Evolutionary conservation across 2,329 filamentous ascomycete genomes (phyloP).

Genomic region (Venturia asperata): DNA sequence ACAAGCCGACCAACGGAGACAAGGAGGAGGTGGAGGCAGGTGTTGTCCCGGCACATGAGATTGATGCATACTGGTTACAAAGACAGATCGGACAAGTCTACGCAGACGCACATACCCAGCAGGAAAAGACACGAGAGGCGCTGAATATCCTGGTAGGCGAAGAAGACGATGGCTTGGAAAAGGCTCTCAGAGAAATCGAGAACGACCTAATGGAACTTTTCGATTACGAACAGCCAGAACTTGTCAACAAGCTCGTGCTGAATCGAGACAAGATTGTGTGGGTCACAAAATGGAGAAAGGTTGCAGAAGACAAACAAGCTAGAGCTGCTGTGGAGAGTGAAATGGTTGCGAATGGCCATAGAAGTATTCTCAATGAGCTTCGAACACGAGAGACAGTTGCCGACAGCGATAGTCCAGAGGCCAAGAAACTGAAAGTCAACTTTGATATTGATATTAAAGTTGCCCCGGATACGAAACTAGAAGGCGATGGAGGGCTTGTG

Average conservation of each 20-base stretch:
- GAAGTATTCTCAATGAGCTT: conserved; percentile 81
- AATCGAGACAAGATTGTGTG: conserved; percentile 94
- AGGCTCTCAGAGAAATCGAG: conserved; percentile 83
- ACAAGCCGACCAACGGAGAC: conserved; percentile 42
- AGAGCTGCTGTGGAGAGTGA: conserved; percentile 75
- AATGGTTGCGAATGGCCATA: conserved; percentile 82
- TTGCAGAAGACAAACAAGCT: conserved; percentile 67
- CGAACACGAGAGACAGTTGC: conserved; percentile 60
- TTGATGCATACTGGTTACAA: conserved; percentile 96
- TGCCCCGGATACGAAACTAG: conserved; percentile 45
- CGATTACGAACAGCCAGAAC: conserved; percentile 90
- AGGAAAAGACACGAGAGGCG: conserved; percentile 83
- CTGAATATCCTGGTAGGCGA: conserved; percentile 75
- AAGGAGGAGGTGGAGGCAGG: conserved; percentile 36
- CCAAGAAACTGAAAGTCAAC: conserved; percentile 68
- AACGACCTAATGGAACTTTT: conserved; percentile 98
- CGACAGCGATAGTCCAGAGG: conserved; percentile 31
- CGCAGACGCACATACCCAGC: conserved; percentile 83
- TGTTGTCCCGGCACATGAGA: conserved; percentile 71
- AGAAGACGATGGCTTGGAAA: conserved; percentile 70
- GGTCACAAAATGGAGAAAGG: conserved; percentile 80
- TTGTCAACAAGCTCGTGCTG: conserved; percentile 82
- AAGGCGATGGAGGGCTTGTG: conserved; percentile 60
- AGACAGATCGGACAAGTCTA: conserved; percentile 84
- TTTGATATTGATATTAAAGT: conserved; percentile 72